Conservation (phyloP, 108 stramenopile genomes). For the Skeletonema costatum region DNA sequence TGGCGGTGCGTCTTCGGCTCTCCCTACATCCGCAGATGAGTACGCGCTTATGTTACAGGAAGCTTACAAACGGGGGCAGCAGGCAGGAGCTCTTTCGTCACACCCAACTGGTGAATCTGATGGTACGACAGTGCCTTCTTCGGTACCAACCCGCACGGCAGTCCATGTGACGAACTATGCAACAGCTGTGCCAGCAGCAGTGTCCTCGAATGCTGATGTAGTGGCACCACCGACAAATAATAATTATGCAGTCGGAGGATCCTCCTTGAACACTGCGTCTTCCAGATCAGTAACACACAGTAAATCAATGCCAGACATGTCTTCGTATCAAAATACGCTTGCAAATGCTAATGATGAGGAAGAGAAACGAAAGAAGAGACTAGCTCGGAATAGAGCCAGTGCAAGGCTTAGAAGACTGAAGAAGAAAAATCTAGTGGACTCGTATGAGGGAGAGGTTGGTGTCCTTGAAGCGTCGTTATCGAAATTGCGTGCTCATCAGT, state of each 20-base stretch:
- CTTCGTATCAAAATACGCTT: conserved; percentile 33
- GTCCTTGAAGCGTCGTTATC: conserved; percentile 77
- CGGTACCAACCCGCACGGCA: conserved; percentile 9
- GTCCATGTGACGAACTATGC: conserved; percentile 7
- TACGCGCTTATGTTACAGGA: conserved; percentile 85
- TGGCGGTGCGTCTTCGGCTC: conserved; percentile 16
- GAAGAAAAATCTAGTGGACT: conserved; percentile 91
- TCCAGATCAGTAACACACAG: conserved; percentile 42
- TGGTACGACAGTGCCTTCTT: neutral
- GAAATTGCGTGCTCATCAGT: conserved; percentile 72
- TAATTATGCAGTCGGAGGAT: conserved; percentile 11
- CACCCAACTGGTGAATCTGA: neutral
- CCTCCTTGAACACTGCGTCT: conserved; percentile 2
- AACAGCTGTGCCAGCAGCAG: conserved; percentile 5
- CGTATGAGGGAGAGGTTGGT: conserved; percentile 89
- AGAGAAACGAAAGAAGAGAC: conserved; percentile 81
- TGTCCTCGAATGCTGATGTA: neutral
- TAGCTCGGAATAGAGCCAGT: conserved; percentile 86
- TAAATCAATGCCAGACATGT: conserved; percentile 79
- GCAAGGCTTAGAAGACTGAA: conserved; percentile 79
- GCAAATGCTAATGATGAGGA: conserved; percentile 73
- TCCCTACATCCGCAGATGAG: conserved; percentile 70
- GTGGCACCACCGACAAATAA: neutral
- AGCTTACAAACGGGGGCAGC: conserved; percentile 78
- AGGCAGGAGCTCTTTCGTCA: conserved; percentile 59